These are phyloP conservation scores for Suillus luteus DNA, from an alignment of 768 basidiomycete genomes.

Conservation along the genomic window DNA sequence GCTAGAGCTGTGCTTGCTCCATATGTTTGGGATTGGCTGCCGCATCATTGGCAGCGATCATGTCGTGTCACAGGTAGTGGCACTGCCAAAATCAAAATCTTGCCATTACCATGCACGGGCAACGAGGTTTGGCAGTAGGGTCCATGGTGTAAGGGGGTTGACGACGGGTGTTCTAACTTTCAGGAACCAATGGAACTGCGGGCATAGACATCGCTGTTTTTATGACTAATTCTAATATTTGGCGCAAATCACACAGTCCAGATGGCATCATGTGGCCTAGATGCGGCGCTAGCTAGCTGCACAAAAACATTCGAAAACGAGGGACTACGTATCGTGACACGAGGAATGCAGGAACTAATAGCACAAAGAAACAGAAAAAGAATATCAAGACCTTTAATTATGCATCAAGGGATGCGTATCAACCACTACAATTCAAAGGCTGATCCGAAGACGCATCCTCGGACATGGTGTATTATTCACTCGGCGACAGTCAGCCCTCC, in stretches of 20 bases:
- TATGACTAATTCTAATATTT: conserved; percentile 3
- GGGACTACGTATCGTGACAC: conserved; percentile 26
- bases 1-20: conserved; percentile 10
- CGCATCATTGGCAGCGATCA: conserved; percentile 5
- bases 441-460: background rate
- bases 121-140: conserved; percentile 17
- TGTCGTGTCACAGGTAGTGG: conserved; percentile 10
- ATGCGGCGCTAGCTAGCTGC: conserved; percentile 22
- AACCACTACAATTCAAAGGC: conserved; percentile 18
- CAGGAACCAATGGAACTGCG: conserved; percentile 8
- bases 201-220: background rate
- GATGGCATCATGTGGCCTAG: conserved; percentile 13
- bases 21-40: conserved; percentile 1
- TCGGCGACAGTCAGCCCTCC: conserved; percentile 74
- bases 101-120: conserved; percentile 27
- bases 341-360: conserved; percentile 15
- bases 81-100: conserved; percentile 25
- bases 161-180: conserved; percentile 2
- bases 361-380: conserved; percentile 16
- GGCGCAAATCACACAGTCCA: conserved; percentile 7
- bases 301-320: conserved; percentile 25
- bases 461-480: conserved; percentile 38
- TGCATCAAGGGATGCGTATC: conserved; percentile 24
- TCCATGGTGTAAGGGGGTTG: background rate
- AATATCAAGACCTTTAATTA: conserved; percentile 24